Base-by-base conservation (phyloP, 2,329 filamentous ascomycete species). In the Gaeumannomyces sp. region DNA sequence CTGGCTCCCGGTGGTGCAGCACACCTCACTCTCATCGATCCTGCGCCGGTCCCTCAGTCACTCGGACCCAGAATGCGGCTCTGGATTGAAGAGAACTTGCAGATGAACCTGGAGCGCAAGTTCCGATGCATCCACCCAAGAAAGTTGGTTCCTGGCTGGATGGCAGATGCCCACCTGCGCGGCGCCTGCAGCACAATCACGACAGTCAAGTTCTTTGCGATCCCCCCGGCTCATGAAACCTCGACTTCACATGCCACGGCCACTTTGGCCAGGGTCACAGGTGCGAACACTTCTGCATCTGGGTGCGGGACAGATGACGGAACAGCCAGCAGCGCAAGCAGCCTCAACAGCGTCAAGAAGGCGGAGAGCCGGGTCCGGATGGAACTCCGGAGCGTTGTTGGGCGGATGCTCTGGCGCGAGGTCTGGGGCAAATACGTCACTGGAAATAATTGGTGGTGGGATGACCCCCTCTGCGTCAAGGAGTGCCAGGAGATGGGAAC, bases 51-150 rank as follows among this genome's bases (percentile, higher is more conserved):
- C 0, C 75, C 81, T 4, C 75, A 78, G 1, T 86, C 82, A 0
- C 76, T 85, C 29, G 89, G 88, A 0, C 85, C 84, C 0, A 75
- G 76, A 1, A 75, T 91, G 71, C 78, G 82, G 50, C 73, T 77
- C 1, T 91, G 88, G 88, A 76, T 91, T 2, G 84, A 89, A 59
- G 79, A 83, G 4, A 78, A 89, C 63, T 76, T 91, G 0, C 72
- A 88, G 2, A 72, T 83, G 8, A 87, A 87, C 65, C 74, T 91
- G 0, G 84, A 87, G 70, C 78, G 79, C 28, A 76, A 81, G 22
- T 87, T 85, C 65, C 81, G 84, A 11, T 89, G 86, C 69, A 81
- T 80, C 6, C 85, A 82, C 64, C 88, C 88, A 0, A 84, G 80
- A 53, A 79, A 79, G 13, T 74, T 85, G 2, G 82, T 91, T 58